Evolutionary conservation across 805 yeast genomes (phyloP), one percentile per base, ranked within the genome.

Genomic region (Starmera dryadoides): DNA sequence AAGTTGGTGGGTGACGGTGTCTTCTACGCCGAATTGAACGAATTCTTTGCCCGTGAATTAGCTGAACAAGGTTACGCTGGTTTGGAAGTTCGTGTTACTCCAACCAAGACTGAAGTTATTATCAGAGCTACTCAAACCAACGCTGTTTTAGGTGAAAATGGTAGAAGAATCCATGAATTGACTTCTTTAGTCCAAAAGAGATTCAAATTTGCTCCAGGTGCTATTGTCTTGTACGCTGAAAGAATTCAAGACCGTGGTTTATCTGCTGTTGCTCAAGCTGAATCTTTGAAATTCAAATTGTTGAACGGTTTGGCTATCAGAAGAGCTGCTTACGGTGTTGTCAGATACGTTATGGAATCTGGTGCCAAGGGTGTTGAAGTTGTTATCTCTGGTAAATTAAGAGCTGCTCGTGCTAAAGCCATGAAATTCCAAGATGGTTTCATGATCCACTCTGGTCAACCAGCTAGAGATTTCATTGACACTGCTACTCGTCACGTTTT

Each of bases 351-450:
- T 66, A 93, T 93, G 96, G 97, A 89, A 74, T 87, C 97, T 55
- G 98, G 98, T 75, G 98, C 98, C 69, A 93, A 93, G 86, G 98
- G 98, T 89, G 96, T 94, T 67, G 98, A 93, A 81, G 98, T 93
- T 71, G 98, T 93, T 62, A 86, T 93, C 67, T 88, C 97, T 60
- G 98, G 98, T 83, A 93, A 93, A 79, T 84, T 94, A 71, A 87
- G 97, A 79, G 98, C 96, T 75, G 98, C 98, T 64, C 88, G 98
- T 81, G 98, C 98, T 64, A 93, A 93, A 86, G 82, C 97, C 65
- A 95, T 93, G 95, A 93, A 93, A 78, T 93, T 91, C 83, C 84
- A 93, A 69, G 98, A 91, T 71, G 98, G 98, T 81, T 93, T 93
- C 96, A 86, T 93, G 93, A 93, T 93, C 81, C 98, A 93, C 93